Percentiles rank a stretch among this genome's conserved stretches.
Conservation (phyloP, 768 basidiomycete species). For the Podaxis pistillaris region DNA sequence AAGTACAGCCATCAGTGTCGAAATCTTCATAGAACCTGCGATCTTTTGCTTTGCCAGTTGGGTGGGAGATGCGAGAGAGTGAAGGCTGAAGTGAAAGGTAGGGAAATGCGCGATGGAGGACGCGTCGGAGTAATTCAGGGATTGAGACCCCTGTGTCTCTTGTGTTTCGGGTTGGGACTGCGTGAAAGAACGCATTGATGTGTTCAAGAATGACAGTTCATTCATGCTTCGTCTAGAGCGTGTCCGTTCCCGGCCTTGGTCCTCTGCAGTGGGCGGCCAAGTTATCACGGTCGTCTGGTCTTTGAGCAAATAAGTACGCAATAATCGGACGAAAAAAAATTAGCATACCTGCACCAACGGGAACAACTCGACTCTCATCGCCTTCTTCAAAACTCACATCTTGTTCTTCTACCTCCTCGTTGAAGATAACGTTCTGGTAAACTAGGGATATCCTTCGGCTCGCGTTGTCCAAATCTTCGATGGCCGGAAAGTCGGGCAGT, state of each 20-base stretch:
- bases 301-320: conserved; percentile 13
- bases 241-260: conserved; percentile 17
- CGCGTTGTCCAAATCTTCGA: conserved; percentile 56
- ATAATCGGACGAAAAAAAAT: neutral
- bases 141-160: conserved; percentile 30
- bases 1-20: conserved; percentile 61
- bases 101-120: conserved; percentile 77
- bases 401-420: conserved; percentile 30
- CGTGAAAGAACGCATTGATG: conserved; percentile 20
- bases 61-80: conserved; percentile 53
- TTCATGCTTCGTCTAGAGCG: conserved; percentile 16
- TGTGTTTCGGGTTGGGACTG: conserved; percentile 15
- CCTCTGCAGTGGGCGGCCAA: conserved; percentile 52
- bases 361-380: conserved; percentile 13
- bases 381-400: conserved; percentile 15
- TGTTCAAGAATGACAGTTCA: conserved; percentile 29
- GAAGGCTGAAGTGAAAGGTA: conserved; percentile 68
- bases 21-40: conserved; percentile 46
- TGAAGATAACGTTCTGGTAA: conserved; percentile 74
- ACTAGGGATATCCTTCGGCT: conserved; percentile 67
- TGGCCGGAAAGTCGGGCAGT: conserved; percentile 8
- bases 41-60: conserved; percentile 29
- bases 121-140: conserved; percentile 58
- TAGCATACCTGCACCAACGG: neutral
- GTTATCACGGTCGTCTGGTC: conserved; percentile 52